A percentile compares a stretch with the other conserved stretches of the same genome.
These are phyloP conservation scores for Calycina marina DNA, from an alignment of 2,329 filamentous ascomycete genomes.

Conservation along the genomic window DNA sequence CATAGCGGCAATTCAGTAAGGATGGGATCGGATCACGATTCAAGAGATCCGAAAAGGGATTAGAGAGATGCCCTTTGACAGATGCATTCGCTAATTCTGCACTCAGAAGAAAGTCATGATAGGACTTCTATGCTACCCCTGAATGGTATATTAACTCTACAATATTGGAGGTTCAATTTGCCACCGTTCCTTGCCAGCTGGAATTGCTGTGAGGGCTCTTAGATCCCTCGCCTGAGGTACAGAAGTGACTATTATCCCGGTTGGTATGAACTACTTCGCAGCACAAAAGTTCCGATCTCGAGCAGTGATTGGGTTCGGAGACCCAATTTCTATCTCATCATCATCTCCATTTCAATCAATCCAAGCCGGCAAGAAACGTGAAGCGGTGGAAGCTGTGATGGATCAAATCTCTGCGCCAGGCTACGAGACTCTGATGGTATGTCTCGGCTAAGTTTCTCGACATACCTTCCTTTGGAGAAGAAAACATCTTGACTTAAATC, in stretches of 20 bases:
- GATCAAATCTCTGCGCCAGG: constrained; percentile 81
- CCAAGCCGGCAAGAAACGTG: constrained; percentile 63
- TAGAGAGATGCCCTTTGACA: too few species aligned
- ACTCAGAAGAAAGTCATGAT: constrained; percentile 94
- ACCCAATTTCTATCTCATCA: constrained; percentile 67
- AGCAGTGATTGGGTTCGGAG: constrained; percentile 87
- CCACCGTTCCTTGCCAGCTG: constrained; percentile 1
- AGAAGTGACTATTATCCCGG: constrained; percentile 79
- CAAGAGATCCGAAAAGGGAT: too few species aligned
- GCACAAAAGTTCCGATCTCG: constrained; percentile 94
- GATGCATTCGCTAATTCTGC: too few species aligned
- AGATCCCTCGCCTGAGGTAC: constrained; percentile 73
- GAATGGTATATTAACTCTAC: constrained; percentile 37
- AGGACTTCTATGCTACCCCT: constrained; percentile 80
- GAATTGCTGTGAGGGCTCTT: constrained; percentile 86
- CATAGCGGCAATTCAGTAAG: too few species aligned
- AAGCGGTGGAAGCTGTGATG: constrained; percentile 69
- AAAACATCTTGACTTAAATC: background rate
- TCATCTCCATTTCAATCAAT: constrained; percentile 73
- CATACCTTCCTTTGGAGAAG: constrained; percentile 22
- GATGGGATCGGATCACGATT: too few species aligned
- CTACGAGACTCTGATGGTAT: constrained; percentile 84
- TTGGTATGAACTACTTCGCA: constrained; percentile 98
- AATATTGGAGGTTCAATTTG: background rate
- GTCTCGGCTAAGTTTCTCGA: background rate